A percentile compares a stretch with the other conserved stretches of the same genome.
These are phyloP conservation scores for Sutorius australiensis DNA, from an alignment of 768 basidiomycete species.

Conservation along the genomic window DNA sequence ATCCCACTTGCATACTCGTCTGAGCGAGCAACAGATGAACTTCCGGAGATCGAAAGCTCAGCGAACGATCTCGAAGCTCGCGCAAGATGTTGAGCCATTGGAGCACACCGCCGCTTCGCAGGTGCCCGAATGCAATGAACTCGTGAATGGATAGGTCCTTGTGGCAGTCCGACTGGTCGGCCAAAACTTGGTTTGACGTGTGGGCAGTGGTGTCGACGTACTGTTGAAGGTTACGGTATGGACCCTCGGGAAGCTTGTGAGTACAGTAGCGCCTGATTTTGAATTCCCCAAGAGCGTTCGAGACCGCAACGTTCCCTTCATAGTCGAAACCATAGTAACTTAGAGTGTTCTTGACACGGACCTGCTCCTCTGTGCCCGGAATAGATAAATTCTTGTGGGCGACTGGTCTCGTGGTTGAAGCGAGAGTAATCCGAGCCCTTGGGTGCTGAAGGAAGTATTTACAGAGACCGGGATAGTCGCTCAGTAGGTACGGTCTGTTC, in stretches of 20 bases:
- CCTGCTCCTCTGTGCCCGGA: constrained; percentile 11
- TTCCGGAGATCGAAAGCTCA: constrained; percentile 38
- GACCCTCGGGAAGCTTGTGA: constrained; percentile 27
- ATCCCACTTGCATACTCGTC: constrained; percentile 42
- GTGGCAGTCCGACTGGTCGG: constrained; percentile 40
- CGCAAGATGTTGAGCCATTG: constrained; percentile 51
- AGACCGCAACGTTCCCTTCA: constrained; percentile 4
- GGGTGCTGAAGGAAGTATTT: not conserved
- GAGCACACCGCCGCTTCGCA: constrained; percentile 43
- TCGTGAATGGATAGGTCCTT: constrained; percentile 41
- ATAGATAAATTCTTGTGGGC: not conserved
- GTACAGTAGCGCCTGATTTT: constrained; percentile 21
- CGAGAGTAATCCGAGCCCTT: constrained; percentile 33
- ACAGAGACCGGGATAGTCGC: not conserved
- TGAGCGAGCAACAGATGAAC: constrained; percentile 43
- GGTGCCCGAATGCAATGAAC: constrained; percentile 38
- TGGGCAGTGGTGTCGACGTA: constrained; percentile 36
- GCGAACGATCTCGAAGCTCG: constrained; percentile 34
- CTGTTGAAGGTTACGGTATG: constrained; percentile 36
- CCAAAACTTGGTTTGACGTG: constrained; percentile 40
- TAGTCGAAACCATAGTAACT: constrained; percentile 29
- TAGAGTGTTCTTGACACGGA: constrained; percentile 32
- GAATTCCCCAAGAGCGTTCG: constrained; percentile 9
- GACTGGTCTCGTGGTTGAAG: constrained; percentile 29
- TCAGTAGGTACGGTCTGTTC: not conserved